These are phyloP conservation scores for Bothriochloa decipiens DNA, from an alignment of 176 grass and related monocot species.

Conservation along the genomic window DNA sequence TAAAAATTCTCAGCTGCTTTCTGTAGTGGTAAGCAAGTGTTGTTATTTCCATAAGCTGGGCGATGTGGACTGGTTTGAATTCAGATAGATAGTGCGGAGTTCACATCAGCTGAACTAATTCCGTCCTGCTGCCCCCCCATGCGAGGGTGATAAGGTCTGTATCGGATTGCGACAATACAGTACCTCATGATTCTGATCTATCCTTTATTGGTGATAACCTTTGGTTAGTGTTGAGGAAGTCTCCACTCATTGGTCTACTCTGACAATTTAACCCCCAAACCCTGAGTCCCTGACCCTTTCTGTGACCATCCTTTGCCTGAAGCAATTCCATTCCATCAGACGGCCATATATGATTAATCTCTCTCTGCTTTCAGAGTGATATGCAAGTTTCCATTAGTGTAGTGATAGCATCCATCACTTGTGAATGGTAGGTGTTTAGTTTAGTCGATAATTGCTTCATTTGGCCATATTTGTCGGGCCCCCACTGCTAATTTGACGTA, in stretches of 20 bases:
- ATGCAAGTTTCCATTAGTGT: constrained; percentile 18
- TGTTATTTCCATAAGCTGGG: constrained; percentile 21
- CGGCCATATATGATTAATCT: not conserved
- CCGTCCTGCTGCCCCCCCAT: constrained; percentile 1
- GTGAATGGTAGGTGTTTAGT: constrained; percentile 24
- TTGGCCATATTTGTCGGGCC: constrained; percentile 33
- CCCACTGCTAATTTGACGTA: not conserved
- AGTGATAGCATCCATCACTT: not conserved
- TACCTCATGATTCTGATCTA: constrained; percentile 21
- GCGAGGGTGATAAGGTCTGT: constrained; percentile 26
- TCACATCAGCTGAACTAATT: constrained; percentile 41
- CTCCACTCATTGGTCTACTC: not conserved
- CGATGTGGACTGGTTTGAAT: constrained; percentile 30
- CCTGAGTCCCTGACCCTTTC: not conserved
- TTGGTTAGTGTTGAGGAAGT: constrained; percentile 36
- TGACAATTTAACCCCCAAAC: constrained; percentile 22
- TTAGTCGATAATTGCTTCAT: constrained; percentile 27
- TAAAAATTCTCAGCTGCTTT: constrained; percentile 21
- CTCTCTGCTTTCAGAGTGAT: not conserved
- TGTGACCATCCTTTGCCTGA: constrained; percentile 1
- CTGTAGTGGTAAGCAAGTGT: not conserved
- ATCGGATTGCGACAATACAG: constrained; percentile 37
- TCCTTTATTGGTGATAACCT: constrained; percentile 19
- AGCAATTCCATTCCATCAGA: not conserved
- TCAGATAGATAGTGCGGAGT: constrained; percentile 21